These are phyloP conservation scores for Aspergillus spinulosporus DNA, from an alignment of 2,329 filamentous ascomycete species.

Conservation along the genomic window DNA sequence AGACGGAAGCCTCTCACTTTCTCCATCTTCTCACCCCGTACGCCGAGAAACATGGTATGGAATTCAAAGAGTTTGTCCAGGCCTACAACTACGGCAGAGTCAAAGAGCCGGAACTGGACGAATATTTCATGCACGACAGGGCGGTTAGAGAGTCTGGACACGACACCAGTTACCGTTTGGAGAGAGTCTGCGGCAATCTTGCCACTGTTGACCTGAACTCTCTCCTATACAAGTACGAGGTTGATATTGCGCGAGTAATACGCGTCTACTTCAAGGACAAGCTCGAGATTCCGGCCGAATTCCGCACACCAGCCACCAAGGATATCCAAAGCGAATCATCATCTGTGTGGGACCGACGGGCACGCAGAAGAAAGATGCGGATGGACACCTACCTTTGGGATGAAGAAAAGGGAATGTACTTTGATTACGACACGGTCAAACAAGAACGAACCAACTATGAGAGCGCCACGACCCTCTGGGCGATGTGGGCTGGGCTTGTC, in stretches of 20 bases:
- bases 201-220: constrained; percentile 95
- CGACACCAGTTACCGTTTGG: constrained; percentile 91
- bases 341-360: constrained; percentile 84
- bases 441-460: constrained; percentile 82
- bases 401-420: constrained; percentile 90
- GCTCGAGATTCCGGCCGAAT: constrained; percentile 78
- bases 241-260: constrained; percentile 85
- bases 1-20: constrained; percentile 87
- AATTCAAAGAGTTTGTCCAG: constrained; percentile 78
- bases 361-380: constrained; percentile 75
- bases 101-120: constrained; percentile 82
- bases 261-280: constrained; percentile 80
- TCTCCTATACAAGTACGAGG: constrained; percentile 93
- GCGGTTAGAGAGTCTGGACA: constrained; percentile 95
- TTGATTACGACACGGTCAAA: constrained; percentile 89
- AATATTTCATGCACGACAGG: constrained; percentile 94
- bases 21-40: constrained; percentile 80
- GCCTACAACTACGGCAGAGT: constrained; percentile 82
- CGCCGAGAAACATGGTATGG: constrained; percentile 78
- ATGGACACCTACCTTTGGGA: constrained; percentile 97
- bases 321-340: constrained; percentile 76
- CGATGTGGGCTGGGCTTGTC: constrained; percentile 90
- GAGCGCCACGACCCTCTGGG: constrained; percentile 92
- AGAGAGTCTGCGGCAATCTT: constrained; percentile 81
- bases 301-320: constrained; percentile 66